These are phyloP conservation scores for Trichoderma simmonsii DNA, from an alignment of 2,329 filamentous ascomycete species.

Conservation along the genomic window DNA sequence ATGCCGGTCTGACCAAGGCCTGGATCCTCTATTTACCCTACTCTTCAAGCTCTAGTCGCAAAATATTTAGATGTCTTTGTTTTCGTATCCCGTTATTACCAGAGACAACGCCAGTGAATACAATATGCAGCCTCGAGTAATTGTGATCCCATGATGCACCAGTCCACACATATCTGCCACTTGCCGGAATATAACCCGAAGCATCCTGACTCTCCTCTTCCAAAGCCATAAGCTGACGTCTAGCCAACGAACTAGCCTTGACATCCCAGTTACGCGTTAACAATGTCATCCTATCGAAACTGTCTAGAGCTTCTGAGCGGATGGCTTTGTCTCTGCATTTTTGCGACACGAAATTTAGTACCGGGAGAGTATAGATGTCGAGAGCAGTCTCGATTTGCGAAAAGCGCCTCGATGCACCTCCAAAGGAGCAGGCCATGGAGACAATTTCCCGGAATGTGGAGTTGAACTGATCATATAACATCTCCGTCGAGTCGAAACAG, in stretches of 20 bases:
- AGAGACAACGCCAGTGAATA: not conserved
- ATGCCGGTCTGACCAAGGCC: not conserved
- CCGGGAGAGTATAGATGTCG: not conserved
- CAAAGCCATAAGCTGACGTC: not conserved
- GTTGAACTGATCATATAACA: not conserved
- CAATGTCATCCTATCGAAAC: not conserved
- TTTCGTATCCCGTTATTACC: not conserved
- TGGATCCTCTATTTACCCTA: not conserved
- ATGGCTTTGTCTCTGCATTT: not conserved
- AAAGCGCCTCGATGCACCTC: not conserved
- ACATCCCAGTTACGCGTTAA: not conserved
- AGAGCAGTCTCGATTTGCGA: not conserved
- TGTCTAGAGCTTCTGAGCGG: not conserved
- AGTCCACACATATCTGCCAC: not conserved
- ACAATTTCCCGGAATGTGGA: not conserved
- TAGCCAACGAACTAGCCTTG: not conserved
- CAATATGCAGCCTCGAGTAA: not conserved
- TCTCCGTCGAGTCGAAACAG: not conserved
- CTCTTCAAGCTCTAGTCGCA: not conserved
- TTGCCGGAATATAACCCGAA: not conserved
- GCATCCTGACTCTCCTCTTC: not conserved
- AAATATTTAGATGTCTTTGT: not conserved
- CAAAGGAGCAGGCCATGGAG: not conserved
- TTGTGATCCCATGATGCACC: not conserved
- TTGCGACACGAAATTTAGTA: not conserved